A percentile compares a stretch with the other conserved stretches of the same genome.
These are phyloP conservation scores for Wilcoxina mikolae DNA, from an alignment of 495 filamentous ascomycete genomes.

Conservation along the genomic window DNA sequence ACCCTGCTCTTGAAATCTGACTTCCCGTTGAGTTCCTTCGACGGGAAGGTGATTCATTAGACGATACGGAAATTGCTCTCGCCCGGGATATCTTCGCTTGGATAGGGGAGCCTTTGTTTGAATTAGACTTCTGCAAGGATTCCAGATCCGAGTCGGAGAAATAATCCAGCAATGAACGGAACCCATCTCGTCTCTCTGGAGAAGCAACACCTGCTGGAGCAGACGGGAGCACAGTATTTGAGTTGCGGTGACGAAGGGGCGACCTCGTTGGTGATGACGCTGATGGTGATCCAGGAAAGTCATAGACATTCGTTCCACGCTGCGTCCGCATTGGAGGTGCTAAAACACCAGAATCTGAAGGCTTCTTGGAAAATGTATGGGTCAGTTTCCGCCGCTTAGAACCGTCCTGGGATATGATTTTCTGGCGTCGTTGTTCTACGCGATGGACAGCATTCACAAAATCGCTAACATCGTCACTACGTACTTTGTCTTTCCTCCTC, in stretches of 20 bases:
- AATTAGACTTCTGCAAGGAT: neutral
- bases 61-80: neutral
- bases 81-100: neutral
- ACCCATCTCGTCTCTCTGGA: conserved; percentile 7
- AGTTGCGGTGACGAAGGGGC: neutral
- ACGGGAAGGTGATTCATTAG: neutral
- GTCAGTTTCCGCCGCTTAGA: conserved; percentile 32
- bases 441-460: conserved; percentile 6
- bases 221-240: neutral
- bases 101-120: neutral
- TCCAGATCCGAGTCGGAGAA: conserved; percentile 13
- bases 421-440: neutral
- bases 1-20: neutral
- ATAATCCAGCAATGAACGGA: conserved; percentile 16
- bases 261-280: neutral
- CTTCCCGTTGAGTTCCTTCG: neutral
- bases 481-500: neutral
- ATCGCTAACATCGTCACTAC: neutral
- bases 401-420: conserved; percentile 12
- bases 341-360: neutral
- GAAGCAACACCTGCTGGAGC: neutral
- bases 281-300: conserved; percentile 6
- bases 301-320: conserved; percentile 15
- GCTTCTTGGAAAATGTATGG: conserved; percentile 20
- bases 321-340: conserved; percentile 4